Percentiles rank a stretch among this genome's conserved stretches.
These are phyloP conservation scores for Cladophialophora bantiana DNA, from an alignment of 2,329 filamentous ascomycete genomes.

Conservation along the genomic window DNA sequence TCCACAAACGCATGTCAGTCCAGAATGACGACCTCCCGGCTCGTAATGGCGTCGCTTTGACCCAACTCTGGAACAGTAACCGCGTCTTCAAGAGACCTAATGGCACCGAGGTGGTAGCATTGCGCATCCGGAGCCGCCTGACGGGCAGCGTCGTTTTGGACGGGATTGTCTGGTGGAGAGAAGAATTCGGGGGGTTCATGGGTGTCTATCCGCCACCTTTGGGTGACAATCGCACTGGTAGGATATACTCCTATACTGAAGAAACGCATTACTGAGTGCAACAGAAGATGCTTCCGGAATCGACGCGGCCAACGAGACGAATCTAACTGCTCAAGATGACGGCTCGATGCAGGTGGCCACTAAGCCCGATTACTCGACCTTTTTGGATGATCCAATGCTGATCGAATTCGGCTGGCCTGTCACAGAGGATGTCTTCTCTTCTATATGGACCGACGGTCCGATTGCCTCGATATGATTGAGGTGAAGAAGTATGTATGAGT, in stretches of 20 bases:
- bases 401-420: constrained; percentile 34
- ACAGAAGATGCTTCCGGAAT: constrained; percentile 10
- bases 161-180: constrained; percentile 53
- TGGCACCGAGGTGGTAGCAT: constrained; percentile 45
- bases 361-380: constrained; percentile 29
- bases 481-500: not conserved
- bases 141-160: constrained; percentile 49
- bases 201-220: constrained; percentile 34
- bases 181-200: constrained; percentile 46
- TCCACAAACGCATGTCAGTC: constrained; percentile 49
- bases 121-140: constrained; percentile 52
- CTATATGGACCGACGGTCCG: constrained; percentile 28
- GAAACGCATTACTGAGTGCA: constrained; percentile 13
- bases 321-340: constrained; percentile 7
- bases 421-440: constrained; percentile 32
- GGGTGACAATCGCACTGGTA: constrained; percentile 26
- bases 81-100: constrained; percentile 51
- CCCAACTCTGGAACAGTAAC: constrained; percentile 51
- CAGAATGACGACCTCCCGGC: constrained; percentile 47
- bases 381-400: constrained; percentile 36
- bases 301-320: constrained; percentile 13
- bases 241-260: not conserved
- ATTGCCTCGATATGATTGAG: constrained; percentile 13
- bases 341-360: not conserved
- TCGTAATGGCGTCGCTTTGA: constrained; percentile 46